Conservation (phyloP, 2,329 filamentous ascomycete genomes). For the Mycosphaerelloides madeirae region DNA sequence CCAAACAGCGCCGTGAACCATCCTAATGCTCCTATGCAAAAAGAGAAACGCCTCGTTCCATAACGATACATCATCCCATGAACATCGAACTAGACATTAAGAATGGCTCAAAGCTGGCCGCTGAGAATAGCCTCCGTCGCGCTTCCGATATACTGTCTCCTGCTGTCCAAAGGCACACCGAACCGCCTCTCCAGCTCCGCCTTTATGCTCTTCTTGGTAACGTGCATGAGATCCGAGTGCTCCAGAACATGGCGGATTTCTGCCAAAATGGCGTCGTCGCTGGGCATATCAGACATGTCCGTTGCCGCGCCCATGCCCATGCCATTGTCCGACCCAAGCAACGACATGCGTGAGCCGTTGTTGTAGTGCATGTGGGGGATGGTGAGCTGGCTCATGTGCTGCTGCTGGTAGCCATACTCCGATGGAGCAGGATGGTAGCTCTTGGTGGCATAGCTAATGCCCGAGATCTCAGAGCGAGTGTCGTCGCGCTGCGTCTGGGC, state of each 20-base stretch:
- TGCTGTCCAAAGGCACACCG: constrained; percentile 76
- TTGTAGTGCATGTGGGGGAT: constrained; percentile 42
- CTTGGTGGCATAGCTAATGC: constrained; percentile 90
- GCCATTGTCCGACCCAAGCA: constrained; percentile 64
- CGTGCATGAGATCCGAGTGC: constrained; percentile 91
- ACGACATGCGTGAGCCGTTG: constrained; percentile 63
- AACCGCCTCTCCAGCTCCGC: constrained; percentile 86
- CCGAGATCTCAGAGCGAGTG: constrained; percentile 79
- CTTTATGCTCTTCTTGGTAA: constrained; percentile 99
- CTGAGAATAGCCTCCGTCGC: constrained; percentile 40
- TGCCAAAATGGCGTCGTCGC: constrained; percentile 80
- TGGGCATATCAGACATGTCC: constrained; percentile 68
- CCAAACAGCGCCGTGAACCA: too few species aligned
- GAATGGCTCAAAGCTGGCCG: constrained; percentile 32
- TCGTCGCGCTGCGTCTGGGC: constrained; percentile 80
- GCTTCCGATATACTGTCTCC: constrained; percentile 76
- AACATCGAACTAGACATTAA: too few species aligned
- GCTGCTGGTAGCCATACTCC: constrained; percentile 59
- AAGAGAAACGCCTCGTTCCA: too few species aligned
- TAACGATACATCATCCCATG: too few species aligned
- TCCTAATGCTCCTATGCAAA: too few species aligned
- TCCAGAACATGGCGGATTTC: constrained; percentile 93
- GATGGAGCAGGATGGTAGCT: constrained; percentile 53
- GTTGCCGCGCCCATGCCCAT: constrained; percentile 16
- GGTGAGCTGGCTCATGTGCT: constrained; percentile 57